Evolutionary conservation across 208 protist genomes (phyloP), one percentile per base, ranked within the genome.

Genomic region (Leishmania gerbilli): DNA sequence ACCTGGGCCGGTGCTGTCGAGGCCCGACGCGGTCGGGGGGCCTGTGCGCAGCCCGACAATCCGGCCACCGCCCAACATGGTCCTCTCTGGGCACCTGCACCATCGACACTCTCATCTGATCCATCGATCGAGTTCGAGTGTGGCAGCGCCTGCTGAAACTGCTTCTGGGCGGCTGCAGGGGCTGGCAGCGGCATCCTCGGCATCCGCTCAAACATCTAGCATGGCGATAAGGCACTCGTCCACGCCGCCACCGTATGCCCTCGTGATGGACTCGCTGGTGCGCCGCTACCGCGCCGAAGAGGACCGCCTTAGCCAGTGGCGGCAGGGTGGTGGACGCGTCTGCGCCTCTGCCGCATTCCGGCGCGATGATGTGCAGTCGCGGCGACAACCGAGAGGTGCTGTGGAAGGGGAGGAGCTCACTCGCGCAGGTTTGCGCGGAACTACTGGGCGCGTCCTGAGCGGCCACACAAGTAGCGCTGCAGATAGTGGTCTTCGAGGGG

Each of bases 191-290:
- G 72, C 42, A 21, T 56, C 72, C 19, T 60, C 5, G 19, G 72
- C 4, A 40, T 76, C 72, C 1, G 31, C 72, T 27, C 51, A 47
- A 34, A 45, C n/a, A 13, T 76, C 72, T 47, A 17, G 19, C 51
- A 15, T 45, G 34, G 53, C 31, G n/a, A 42, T 56, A 64, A 77
- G 21, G 19, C 74, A 62, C n/a, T 67, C 51, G 55, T 45, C 56
- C 42, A 55, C 82, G 21, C 78, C 78, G n/a, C 62, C 82, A 11
- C 24, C 74, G 3, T n/a, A 49, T 21, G 77, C 74, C 9, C 49
- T 82, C 4, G 82, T 82, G 31, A 82, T 86, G 78, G 74, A 86
- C 55, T 79, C 82, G 51, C 37, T 86, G 24, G 82, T 82, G 62
- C 82, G 78, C 34, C 82, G 82, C 51, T 86, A 80, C 74, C 78